Conservation (phyloP, 1,284 basidiomycete species). For the Stygiomarasmius scandens region DNA sequence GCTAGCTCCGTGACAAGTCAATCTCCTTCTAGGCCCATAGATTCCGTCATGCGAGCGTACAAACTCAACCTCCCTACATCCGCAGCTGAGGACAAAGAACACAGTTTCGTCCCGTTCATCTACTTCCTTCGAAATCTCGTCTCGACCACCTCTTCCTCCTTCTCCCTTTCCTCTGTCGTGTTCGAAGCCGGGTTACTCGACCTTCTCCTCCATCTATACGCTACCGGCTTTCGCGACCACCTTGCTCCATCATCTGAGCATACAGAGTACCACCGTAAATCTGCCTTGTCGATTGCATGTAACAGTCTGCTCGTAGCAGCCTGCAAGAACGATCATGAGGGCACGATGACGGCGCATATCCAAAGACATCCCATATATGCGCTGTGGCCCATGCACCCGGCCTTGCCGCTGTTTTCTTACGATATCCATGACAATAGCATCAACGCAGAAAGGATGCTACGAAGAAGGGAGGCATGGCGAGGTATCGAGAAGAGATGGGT, state of each 20-base stretch:
- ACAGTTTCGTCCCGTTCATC: constrained; percentile 6
- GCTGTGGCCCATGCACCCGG: not conserved
- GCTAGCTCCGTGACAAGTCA: not conserved
- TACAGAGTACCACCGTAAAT: not conserved
- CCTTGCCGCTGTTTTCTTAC: no score
- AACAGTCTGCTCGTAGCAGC: not conserved
- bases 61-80: not conserved
- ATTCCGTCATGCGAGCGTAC: not conserved
- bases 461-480: not conserved
- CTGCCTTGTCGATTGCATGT: constrained; percentile 3
- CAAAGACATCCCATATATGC: not conserved
- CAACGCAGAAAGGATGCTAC: not conserved
- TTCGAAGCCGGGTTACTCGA: not conserved
- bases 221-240: constrained; percentile 8
- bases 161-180: not conserved
- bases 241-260: not conserved
- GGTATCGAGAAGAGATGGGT: not conserved
- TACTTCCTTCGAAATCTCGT: constrained; percentile 2
- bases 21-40: not conserved
- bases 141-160: not conserved
- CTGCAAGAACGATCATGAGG: not conserved
- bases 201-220: constrained; percentile 9
- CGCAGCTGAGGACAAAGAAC: not conserved
- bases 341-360: not conserved
- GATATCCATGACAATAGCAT: not conserved